Percentiles rank a stretch among this genome's conserved stretches.
These are phyloP conservation scores for Daldinia concentrica DNA, from an alignment of 495 filamentous ascomycete species.

Conservation along the genomic window DNA sequence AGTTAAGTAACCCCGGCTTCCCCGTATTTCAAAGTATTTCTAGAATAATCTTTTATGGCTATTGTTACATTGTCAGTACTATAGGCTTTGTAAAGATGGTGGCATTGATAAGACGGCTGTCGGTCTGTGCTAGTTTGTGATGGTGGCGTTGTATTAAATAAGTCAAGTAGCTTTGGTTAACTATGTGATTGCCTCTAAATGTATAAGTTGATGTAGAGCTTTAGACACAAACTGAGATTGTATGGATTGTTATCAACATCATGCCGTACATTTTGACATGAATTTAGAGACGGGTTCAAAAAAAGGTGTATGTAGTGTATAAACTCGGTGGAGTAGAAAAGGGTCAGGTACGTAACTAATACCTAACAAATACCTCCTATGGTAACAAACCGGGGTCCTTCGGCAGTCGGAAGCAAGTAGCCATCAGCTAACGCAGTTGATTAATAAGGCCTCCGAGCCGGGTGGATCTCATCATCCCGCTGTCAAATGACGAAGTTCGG, in stretches of 20 bases:
- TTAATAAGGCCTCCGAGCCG: slow-evolving; percentile 20
- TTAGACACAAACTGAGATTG: too few relatives aligned
- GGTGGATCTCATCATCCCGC: slow-evolving; percentile 42
- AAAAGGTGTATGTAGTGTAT: too few relatives aligned
- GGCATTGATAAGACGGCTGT: slow-evolving; percentile 35
- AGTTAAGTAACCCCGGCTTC: not conserved
- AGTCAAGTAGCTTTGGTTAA: not conserved
- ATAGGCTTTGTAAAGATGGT: not conserved
- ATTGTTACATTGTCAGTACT: not conserved
- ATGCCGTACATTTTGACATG: too few relatives aligned
- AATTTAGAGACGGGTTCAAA: too few relatives aligned
- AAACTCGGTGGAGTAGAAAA: not conserved
- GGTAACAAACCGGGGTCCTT: not conserved
- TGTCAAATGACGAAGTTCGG: slow-evolving; percentile 40
- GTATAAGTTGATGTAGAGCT: too few relatives aligned
- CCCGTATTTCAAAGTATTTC: not conserved
- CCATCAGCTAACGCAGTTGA: not conserved
- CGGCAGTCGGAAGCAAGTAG: slow-evolving; percentile 31
- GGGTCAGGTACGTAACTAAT: not conserved
- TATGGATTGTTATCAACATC: too few relatives aligned
- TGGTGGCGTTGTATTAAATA: not conserved
- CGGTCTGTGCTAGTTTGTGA: slow-evolving; percentile 17
- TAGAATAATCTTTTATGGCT: not conserved
- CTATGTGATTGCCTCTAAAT: too few relatives aligned
- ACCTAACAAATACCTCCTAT: not conserved